Evolutionary conservation across 169 alveolate species (phyloP).

Genomic region (Plasmodium knowlesi): DNA sequence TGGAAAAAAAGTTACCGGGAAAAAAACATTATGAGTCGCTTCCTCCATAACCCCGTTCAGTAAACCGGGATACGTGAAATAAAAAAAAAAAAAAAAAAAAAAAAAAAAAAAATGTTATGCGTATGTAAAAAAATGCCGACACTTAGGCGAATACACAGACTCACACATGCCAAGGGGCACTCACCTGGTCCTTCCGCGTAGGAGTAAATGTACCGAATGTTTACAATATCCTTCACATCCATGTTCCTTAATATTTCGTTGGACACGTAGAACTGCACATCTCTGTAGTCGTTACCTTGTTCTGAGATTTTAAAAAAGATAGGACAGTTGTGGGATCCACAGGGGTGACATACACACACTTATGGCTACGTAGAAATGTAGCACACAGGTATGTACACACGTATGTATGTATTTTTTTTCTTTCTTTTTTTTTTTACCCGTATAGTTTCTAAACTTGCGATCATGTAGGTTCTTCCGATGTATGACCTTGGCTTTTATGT

Average conservation of each 20-base stretch:
- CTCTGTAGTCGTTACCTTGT: constrained; percentile 19
- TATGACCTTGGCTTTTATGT: constrained; percentile 51
- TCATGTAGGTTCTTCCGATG: not conserved
- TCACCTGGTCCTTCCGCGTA: constrained; percentile 24
- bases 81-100: not conserved
- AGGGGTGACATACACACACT: not conserved
- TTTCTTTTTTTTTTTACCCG: constrained; percentile 23
- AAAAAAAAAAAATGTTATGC: not conserved
- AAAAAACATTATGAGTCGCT: not conserved
- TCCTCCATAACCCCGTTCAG: not conserved
- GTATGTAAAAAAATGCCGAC: not conserved
- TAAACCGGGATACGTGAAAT: not conserved
- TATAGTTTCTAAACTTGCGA: constrained; percentile 2
- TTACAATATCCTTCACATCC: constrained; percentile 47
- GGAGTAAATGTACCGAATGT: constrained; percentile 61
- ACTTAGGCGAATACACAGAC: not conserved
- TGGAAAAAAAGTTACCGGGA: not conserved
- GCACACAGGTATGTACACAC: not conserved
- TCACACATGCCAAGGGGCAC: not conserved
- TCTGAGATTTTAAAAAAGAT: not conserved
- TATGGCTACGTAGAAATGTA: not conserved
- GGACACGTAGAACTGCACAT: constrained; percentile 55
- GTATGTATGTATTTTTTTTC: not conserved
- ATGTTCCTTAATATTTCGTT: constrained; percentile 34
- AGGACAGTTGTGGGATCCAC: not conserved